Evolutionary conservation across 805 yeast species (phyloP).

Genomic region (Kazachstania psychrophila): DNA sequence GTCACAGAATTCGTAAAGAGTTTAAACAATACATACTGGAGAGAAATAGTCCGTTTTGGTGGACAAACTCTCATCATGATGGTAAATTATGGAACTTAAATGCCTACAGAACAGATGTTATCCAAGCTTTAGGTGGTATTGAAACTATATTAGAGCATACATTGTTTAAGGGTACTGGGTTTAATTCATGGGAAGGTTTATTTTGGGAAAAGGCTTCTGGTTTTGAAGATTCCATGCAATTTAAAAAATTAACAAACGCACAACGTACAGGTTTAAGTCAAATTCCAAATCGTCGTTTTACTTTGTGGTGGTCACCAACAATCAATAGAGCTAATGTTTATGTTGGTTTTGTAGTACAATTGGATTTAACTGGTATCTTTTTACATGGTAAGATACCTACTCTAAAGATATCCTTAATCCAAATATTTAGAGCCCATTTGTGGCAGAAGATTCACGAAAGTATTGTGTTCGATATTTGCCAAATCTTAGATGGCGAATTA

Average conservation of each 20-base stretch:
- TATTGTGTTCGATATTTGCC: slow-evolving; percentile 86
- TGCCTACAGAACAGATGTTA: slow-evolving; percentile 89
- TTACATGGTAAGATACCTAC: slow-evolving; percentile 98
- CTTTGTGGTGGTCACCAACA: slow-evolving; percentile 99
- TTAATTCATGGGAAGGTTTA: slow-evolving; percentile 95
- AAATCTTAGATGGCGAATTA: slow-evolving; percentile 79
- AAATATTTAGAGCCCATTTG: slow-evolving; percentile 92
- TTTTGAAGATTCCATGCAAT: slow-evolving; percentile 90
- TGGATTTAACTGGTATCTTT: slow-evolving; percentile 93
- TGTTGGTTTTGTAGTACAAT: slow-evolving; percentile 92
- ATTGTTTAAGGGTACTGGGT: slow-evolving; percentile 91
- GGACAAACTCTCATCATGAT: slow-evolving; percentile 89
- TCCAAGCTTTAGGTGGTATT: slow-evolving; percentile 94
- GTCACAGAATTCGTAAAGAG: slow-evolving; percentile 75
- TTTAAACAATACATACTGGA: slow-evolving; percentile 66
- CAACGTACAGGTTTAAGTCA: slow-evolving; percentile 96
- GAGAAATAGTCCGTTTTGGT: slow-evolving; percentile 86
- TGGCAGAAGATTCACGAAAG: slow-evolving; percentile 99
- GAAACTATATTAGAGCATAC: slow-evolving; percentile 95
- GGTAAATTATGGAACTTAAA: slow-evolving; percentile 93
- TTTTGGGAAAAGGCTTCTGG: slow-evolving; percentile 99
- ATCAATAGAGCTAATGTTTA: slow-evolving; percentile 96
- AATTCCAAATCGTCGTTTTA: slow-evolving; percentile 93
- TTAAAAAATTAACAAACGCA: slow-evolving; percentile 91
- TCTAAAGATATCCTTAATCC: slow-evolving; percentile 86